These are phyloP conservation scores for Magnusiomyces tetraspermus DNA, from an alignment of 1,139 yeast species.

Conservation along the genomic window DNA sequence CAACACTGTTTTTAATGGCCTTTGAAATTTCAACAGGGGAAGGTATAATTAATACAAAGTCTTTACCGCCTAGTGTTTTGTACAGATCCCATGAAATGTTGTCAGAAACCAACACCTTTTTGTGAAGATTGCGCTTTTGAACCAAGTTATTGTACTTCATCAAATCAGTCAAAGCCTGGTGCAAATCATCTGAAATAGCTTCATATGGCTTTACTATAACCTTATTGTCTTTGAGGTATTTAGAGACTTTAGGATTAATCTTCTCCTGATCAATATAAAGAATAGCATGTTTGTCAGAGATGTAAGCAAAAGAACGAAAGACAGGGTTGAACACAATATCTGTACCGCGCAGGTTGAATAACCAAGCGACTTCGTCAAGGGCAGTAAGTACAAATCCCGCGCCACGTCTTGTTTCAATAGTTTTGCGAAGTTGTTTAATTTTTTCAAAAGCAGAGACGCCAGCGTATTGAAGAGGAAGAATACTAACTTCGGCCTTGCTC, in stretches of 20 bases:
- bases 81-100: slow-evolving; percentile 77
- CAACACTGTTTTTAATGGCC: slow-evolving; percentile 64
- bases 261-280: slow-evolving; percentile 69
- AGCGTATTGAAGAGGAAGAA: slow-evolving; percentile 31
- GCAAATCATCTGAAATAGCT: slow-evolving; percentile 29
- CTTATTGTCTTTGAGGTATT: slow-evolving; percentile 21
- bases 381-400: slow-evolving; percentile 53
- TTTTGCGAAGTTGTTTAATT: slow-evolving; percentile 38
- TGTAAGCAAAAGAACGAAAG: slow-evolving; percentile 68
- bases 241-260: slow-evolving; percentile 38
- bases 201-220: slow-evolving; percentile 32
- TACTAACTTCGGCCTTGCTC: slow-evolving; percentile 27
- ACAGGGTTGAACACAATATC: slow-evolving; percentile 89
- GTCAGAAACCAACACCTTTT: slow-evolving; percentile 50
- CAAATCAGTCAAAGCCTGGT: slow-evolving; percentile 32
- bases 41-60: slow-evolving; percentile 43
- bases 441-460: slow-evolving; percentile 38
- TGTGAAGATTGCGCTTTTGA: slow-evolving; percentile 10
- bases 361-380: slow-evolving; percentile 89
- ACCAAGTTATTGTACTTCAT: slow-evolving; percentile 15
- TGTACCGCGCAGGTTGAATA: slow-evolving; percentile 75
- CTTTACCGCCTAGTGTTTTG: slow-evolving; percentile 40
- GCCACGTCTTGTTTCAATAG: slow-evolving; percentile 37
- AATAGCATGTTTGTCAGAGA: slow-evolving; percentile 48
- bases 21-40: slow-evolving; percentile 59